phyloP scores from a whole-genome alignment of 345 rosid genomes.

The Pistacia atlantica region DNA sequence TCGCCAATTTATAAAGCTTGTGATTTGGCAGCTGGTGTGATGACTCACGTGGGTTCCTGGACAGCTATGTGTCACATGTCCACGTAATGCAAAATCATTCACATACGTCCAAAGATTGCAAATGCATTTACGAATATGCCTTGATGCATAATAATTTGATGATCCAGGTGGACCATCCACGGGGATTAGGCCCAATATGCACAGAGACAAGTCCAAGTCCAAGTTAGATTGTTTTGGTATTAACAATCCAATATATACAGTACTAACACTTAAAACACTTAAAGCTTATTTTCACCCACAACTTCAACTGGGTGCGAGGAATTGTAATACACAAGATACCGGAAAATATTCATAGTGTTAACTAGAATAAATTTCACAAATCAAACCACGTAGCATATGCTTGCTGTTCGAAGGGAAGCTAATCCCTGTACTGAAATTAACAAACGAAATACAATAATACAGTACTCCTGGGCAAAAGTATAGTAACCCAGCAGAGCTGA shows the following conservation, averaged over 20 bases:
- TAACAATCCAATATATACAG: no score
- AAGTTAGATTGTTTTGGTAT: no score
- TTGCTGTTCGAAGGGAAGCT: not conserved
- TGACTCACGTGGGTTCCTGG: constrained; percentile 1
- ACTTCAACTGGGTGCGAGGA: not conserved
- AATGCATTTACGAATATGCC: not conserved
- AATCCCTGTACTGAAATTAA: not conserved
- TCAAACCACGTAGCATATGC: not conserved
- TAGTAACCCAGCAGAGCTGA: not conserved
- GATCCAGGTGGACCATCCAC: no score
- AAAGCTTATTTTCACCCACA: not conserved
- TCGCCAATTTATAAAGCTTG: not conserved
- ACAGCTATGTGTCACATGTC: not conserved
- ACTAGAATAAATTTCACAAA: not conserved
- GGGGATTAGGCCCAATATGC: no score
- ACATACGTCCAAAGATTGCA: not conserved
- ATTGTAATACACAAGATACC: not conserved
- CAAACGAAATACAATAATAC: constrained; percentile 5
- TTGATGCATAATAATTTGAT: no score
- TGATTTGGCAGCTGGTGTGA: not conserved
- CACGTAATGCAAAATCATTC: not conserved
- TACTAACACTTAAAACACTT: no score
- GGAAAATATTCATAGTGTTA: not conserved
- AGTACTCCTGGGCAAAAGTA: not conserved
- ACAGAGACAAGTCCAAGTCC: no score